phyloP scores from a whole-genome alignment of 148 eudicot genomes.

The Silene conica region DNA sequence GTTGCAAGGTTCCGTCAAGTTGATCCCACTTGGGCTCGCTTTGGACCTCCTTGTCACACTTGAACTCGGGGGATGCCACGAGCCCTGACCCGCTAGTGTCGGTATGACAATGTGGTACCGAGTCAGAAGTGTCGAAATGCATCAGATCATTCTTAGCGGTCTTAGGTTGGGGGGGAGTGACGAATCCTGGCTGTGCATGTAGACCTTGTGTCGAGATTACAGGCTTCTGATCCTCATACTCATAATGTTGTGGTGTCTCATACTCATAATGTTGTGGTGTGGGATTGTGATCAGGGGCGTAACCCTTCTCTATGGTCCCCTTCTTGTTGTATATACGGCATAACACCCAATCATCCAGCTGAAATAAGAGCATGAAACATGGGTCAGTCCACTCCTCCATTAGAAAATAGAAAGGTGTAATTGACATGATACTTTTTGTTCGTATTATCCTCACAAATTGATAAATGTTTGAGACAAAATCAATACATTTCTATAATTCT shows the following conservation, averaged over 20 bases:
- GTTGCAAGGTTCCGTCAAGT: slow-evolving; percentile 27
- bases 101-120: no score
- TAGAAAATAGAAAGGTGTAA: no score
- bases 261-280: no score
- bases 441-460: no score
- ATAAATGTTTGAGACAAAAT: no score
- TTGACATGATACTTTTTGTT: no score
- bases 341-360: slow-evolving; percentile 71
- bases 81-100: slow-evolving; percentile 51
- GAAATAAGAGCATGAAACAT: neutral
- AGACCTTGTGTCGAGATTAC: neutral
- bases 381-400: no score
- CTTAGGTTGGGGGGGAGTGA: slow-evolving; percentile 31
- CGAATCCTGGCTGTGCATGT: slow-evolving; percentile 23
- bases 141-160: no score
- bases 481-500: no score
- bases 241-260: no score
- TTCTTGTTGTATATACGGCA: slow-evolving; percentile 84
- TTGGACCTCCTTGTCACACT: slow-evolving; percentile 55
- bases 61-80: slow-evolving; percentile 37
- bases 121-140: slow-evolving; percentile 19
- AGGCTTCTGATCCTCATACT: no score
- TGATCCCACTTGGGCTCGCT: slow-evolving; percentile 40
- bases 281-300: neutral
- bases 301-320: slow-evolving; percentile 35